These are phyloP conservation scores for Polytolypa hystricis DNA, from an alignment of 2,329 filamentous ascomycete species.

Conservation along the genomic window DNA sequence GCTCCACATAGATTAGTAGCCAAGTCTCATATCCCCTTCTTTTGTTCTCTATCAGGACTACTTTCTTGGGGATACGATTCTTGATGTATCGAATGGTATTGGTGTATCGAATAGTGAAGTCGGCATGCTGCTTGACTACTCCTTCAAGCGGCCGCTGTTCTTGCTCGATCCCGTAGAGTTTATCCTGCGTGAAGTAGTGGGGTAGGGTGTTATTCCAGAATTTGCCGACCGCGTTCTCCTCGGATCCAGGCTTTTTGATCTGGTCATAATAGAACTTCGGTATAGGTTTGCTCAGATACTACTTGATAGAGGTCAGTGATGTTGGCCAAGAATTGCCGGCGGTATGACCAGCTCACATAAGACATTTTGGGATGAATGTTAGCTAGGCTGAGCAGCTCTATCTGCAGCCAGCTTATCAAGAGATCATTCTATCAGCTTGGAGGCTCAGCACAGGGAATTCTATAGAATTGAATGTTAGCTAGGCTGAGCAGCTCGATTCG, in stretches of 20 bases:
- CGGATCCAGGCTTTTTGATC: conserved; percentile 1
- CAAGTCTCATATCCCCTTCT: neutral
- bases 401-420: too few species aligned
- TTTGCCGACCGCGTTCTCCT: neutral
- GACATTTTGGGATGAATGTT: neutral
- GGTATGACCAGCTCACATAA: conserved; percentile 1
- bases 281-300: conserved; percentile 1
- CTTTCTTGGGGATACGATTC: conserved; percentile 1
- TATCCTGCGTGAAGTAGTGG: conserved; percentile 6
- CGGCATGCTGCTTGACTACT: neutral
- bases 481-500: too few species aligned
- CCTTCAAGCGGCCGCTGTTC: conserved; percentile 4
- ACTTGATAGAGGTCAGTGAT: conserved; percentile 1
- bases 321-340: neutral
- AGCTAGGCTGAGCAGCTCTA: too few species aligned
- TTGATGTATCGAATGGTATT: too few species aligned
- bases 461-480: too few species aligned
- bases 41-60: conserved; percentile 2
- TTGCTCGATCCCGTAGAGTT: conserved; percentile 3
- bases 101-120: conserved; percentile 1
- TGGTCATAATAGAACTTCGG: conserved; percentile 4
- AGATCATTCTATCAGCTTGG: too few species aligned
- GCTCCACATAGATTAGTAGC: neutral
- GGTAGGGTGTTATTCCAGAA: conserved; percentile 6
- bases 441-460: too few species aligned